These are phyloP conservation scores for Chalciporus sp. DNA, from an alignment of 1,284 basidiomycete genomes.

Conservation along the genomic window DNA sequence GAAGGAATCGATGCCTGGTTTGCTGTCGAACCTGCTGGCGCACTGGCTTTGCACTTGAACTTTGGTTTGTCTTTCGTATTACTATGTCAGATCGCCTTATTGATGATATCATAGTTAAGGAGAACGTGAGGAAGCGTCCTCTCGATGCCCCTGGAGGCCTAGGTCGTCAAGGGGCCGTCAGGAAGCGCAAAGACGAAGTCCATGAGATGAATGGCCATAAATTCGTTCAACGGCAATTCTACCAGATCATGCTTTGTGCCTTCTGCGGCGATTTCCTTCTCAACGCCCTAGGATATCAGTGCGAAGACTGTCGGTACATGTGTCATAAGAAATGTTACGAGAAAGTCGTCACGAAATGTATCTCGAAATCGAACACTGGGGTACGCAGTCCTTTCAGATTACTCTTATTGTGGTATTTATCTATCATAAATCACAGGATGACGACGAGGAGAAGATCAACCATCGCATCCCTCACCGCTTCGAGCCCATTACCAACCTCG, in stretches of 20 bases:
- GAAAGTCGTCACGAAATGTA: slow-evolving; percentile 99
- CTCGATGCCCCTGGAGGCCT: slow-evolving; percentile 88
- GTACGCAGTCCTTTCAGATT: slow-evolving; percentile 50
- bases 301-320: slow-evolving; percentile 98
- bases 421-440: slow-evolving; percentile 69
- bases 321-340: slow-evolving; percentile 99
- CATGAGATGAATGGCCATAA: slow-evolving; percentile 99
- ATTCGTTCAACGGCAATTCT: slow-evolving; percentile 97
- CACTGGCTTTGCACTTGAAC: slow-evolving; percentile 83
- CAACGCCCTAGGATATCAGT: slow-evolving; percentile 97
- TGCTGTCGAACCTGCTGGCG: slow-evolving; percentile 96
- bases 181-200: slow-evolving; percentile 97
- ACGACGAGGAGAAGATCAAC: slow-evolving; percentile 98
- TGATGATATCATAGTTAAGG: slow-evolving; percentile 71
- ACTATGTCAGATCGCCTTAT: slow-evolving; percentile 7
- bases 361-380: slow-evolving; percentile 94
- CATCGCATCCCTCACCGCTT: slow-evolving; percentile 99
- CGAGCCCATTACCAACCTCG: slow-evolving; percentile 95
- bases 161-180: slow-evolving; percentile 96
- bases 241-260: slow-evolving; percentile 97
- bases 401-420: slow-evolving; percentile 6
- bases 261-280: slow-evolving; percentile 98
- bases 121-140: slow-evolving; percentile 93
- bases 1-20: slow-evolving; percentile 98
- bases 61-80: slow-evolving; percentile 67